Evolutionary conservation across 169 alveolate species (phyloP).

Genomic region (Cryptosporidium meleagridis): DNA sequence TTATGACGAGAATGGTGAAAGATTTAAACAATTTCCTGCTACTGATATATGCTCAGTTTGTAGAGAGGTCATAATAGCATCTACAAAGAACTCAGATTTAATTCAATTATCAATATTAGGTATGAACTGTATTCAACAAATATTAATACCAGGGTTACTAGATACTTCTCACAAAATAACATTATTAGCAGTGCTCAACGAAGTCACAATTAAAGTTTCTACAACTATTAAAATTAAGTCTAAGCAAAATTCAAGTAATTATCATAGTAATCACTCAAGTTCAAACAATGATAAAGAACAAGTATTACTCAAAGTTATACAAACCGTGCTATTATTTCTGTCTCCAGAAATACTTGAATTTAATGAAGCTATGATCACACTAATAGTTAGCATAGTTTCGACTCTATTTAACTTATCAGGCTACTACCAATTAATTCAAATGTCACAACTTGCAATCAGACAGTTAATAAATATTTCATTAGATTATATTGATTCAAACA

Average conservation of each 20-base stretch:
- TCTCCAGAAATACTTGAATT: conserved; percentile 58
- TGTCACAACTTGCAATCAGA: conserved; percentile 57
- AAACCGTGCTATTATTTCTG: conserved; percentile 40
- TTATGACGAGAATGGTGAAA: not conserved
- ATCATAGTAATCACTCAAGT: not conserved
- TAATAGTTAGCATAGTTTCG: conserved; percentile 49
- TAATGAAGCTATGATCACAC: conserved; percentile 54
- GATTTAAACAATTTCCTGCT: conserved; percentile 22
- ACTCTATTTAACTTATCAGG: conserved; percentile 32
- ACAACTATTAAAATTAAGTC: not conserved
- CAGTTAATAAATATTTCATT: conserved; percentile 37
- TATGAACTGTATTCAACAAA: conserved; percentile 63
- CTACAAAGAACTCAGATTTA: conserved; percentile 22
- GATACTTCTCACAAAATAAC: conserved; percentile 67
- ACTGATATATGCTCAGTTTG: conserved; percentile 69
- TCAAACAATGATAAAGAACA: conserved; percentile 56
- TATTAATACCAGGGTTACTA: conserved; percentile 56
- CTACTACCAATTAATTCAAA: conserved; percentile 48
- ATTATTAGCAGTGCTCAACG: conserved; percentile 56
- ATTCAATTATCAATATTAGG: conserved; percentile 33
- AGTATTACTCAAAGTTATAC: conserved; percentile 52
- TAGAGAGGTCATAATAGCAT: conserved; percentile 63
- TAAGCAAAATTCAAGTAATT: not conserved
- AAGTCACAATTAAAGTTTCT: conserved; percentile 37
- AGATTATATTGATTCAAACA: conserved; percentile 8